phyloP scores from a whole-genome alignment of 495 filamentous ascomycete genomes.

The Jackrogersella minutella region DNA sequence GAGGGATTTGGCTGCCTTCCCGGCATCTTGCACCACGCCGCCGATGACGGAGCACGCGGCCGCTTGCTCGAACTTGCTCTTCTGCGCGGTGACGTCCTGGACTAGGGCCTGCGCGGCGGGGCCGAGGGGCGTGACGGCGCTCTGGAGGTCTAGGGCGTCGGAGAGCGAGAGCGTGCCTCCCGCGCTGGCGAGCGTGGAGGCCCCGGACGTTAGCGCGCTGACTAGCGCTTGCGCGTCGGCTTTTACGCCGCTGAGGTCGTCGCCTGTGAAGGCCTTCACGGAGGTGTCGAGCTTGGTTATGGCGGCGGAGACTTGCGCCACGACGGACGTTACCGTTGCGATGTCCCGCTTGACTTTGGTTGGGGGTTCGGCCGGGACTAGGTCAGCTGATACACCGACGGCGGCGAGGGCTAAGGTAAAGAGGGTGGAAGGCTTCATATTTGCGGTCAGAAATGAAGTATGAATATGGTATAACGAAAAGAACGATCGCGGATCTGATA shows the following conservation, averaged over 20 bases:
- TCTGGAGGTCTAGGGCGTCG: conserved; percentile 48
- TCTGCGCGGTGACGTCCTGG: conserved; percentile 47
- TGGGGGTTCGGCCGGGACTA: conserved; percentile 31
- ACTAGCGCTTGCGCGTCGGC: conserved; percentile 47
- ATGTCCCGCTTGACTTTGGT: conserved; percentile 47
- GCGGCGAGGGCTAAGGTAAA: conserved; percentile 43
- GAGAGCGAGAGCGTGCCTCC: conserved; percentile 36
- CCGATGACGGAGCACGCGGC: conserved; percentile 43
- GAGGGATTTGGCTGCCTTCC: conserved; percentile 46
- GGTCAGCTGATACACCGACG: conserved; percentile 14
- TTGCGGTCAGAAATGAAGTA: conserved; percentile 24
- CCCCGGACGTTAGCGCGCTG: conserved; percentile 46
- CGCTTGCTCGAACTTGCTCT: conserved; percentile 46
- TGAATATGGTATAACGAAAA: conserved; percentile 4
- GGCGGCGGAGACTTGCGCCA: conserved; percentile 44
- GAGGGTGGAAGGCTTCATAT: conserved; percentile 54
- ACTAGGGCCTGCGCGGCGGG: conserved; percentile 44
- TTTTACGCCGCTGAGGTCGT: conserved; percentile 45
- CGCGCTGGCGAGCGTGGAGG: conserved; percentile 35
- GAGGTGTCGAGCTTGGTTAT: conserved; percentile 48
- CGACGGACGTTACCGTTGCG: conserved; percentile 44
- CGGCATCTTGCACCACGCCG: conserved; percentile 41
- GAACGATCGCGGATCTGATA: conserved; percentile 31
- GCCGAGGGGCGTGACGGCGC: conserved; percentile 47
- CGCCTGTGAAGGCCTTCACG: conserved; percentile 46